Conservation (phyloP, 129 eudicot genomes). For the Glebionis coronaria region DNA sequence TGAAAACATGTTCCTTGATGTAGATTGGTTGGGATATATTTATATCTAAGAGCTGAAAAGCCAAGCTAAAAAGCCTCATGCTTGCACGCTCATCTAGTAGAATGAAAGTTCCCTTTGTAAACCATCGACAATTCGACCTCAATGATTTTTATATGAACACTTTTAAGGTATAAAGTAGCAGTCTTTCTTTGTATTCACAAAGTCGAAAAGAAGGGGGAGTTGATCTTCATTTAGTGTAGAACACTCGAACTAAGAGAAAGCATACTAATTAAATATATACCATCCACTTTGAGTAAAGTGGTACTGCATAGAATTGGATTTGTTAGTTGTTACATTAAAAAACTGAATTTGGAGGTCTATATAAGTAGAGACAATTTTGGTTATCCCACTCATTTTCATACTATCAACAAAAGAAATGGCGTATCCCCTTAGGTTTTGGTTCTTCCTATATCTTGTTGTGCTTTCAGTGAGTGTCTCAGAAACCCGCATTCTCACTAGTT, state of each 20-base stretch:
- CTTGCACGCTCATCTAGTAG: slow-evolving; percentile 7
- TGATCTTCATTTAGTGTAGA: slow-evolving; percentile 11
- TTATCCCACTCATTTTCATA: slow-evolving; percentile 24
- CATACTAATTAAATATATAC: slow-evolving; percentile 20
- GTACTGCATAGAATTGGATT: slow-evolving; percentile 10
- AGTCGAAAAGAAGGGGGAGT: slow-evolving; percentile 11
- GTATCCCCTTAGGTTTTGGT: slow-evolving; percentile 28
- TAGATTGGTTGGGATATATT: slow-evolving; percentile 18
- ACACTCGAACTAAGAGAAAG: slow-evolving; percentile 4
- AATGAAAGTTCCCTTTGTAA: slow-evolving; percentile 11
- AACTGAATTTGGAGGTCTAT: slow-evolving; percentile 34
- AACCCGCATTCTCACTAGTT: slow-evolving; percentile 27
- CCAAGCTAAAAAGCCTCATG: slow-evolving; percentile 13
- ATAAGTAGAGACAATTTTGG: slow-evolving; percentile 21
- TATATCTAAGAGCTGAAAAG: slow-evolving; percentile 15
- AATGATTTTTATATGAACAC: slow-evolving; percentile 7
- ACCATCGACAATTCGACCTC: background rate
- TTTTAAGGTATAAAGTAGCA: slow-evolving; percentile 12
- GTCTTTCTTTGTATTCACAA: slow-evolving; percentile 4
- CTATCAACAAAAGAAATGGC: slow-evolving; percentile 38
- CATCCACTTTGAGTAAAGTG: slow-evolving; percentile 33
- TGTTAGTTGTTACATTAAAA: slow-evolving; percentile 21
- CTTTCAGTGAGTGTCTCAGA: slow-evolving; percentile 24
- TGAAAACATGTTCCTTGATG: slow-evolving; percentile 13
- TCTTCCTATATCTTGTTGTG: slow-evolving; percentile 32